phyloP scores from a whole-genome alignment of 345 rosid species.

The Microthlaspi erraticum region DNA sequence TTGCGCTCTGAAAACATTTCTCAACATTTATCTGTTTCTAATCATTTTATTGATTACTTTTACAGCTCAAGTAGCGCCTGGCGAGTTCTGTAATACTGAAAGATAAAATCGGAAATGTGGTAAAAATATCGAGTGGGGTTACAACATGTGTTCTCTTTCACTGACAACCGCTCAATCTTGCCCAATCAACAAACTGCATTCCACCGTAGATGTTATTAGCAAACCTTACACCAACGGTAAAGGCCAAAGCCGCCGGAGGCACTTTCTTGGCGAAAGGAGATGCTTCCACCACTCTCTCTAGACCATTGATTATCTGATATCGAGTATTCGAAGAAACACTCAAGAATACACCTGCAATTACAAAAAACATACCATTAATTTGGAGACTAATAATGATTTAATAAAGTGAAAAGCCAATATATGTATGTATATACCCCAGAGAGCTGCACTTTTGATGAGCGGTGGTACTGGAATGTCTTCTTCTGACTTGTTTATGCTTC shows the following conservation, averaged over 20 bases:
- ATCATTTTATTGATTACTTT: slow-evolving; percentile 6
- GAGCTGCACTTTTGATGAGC: slow-evolving; percentile 86
- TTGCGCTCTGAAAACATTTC: neutral
- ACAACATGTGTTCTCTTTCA: slow-evolving; percentile 33
- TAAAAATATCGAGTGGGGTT: neutral
- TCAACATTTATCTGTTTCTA: neutral
- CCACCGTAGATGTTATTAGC: slow-evolving; percentile 89
- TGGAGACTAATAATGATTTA: no score
- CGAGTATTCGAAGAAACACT: slow-evolving; percentile 87
- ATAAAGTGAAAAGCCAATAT: neutral
- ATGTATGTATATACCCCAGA: slow-evolving; percentile 69
- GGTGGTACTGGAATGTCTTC: slow-evolving; percentile 91
- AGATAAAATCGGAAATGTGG: slow-evolving; percentile 5
- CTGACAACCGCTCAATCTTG: slow-evolving; percentile 75
- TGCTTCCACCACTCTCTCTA: slow-evolving; percentile 76
- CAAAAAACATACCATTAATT: no score
- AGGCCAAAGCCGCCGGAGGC: slow-evolving; percentile 82
- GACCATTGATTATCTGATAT: slow-evolving; percentile 75
- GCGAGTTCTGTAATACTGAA: slow-evolving; percentile 22
- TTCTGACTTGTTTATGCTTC: slow-evolving; percentile 81
- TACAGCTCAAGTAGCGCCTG: slow-evolving; percentile 22
- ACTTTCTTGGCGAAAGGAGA: slow-evolving; percentile 71
- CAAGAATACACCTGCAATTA: slow-evolving; percentile 74
- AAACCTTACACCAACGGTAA: slow-evolving; percentile 81
- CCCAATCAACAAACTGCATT: slow-evolving; percentile 95